Evolutionary conservation across 2,329 filamentous ascomycete species (phyloP).

Genomic region (Aspergillus neotritici): DNA sequence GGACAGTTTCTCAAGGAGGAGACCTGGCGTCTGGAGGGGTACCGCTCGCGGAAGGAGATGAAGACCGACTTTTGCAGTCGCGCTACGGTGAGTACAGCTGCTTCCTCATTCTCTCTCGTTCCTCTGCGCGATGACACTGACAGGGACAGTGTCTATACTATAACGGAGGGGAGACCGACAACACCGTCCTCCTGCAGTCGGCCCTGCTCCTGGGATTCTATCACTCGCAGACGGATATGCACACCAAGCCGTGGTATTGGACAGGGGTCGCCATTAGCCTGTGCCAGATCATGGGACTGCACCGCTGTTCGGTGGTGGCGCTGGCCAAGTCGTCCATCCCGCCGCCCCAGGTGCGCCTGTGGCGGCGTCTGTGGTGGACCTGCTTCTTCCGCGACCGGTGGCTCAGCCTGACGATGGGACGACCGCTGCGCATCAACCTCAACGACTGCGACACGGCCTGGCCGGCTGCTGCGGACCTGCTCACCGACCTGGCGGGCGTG

Average conservation of each 20-base stretch:
- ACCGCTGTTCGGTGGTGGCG: slow-evolving; percentile 25
- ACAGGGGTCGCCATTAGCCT: slow-evolving; percentile 42
- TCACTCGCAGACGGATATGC: slow-evolving; percentile 39
- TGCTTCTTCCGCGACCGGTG: slow-evolving; percentile 39
- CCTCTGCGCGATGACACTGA: not conserved
- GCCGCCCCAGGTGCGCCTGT: slow-evolving; percentile 22
- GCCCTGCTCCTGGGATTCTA: slow-evolving; percentile 41
- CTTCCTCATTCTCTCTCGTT: no score
- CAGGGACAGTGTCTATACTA: slow-evolving; percentile 20
- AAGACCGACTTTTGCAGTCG: slow-evolving; percentile 35
- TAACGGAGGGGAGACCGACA: slow-evolving; percentile 35
- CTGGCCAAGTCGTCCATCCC: slow-evolving; percentile 16
- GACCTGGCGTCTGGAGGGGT: slow-evolving; percentile 27
- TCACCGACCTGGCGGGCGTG: slow-evolving; percentile 18
- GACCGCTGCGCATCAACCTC: slow-evolving; percentile 37
- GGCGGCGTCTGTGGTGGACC: slow-evolving; percentile 40
- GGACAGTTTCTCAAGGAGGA: slow-evolving; percentile 21
- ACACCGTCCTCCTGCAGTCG: slow-evolving; percentile 40
- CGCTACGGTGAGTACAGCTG: slow-evolving; percentile 29
- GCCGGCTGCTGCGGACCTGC: slow-evolving; percentile 23
- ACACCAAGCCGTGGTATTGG: slow-evolving; percentile 44
- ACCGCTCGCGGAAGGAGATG: slow-evolving; percentile 29
- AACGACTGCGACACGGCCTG: slow-evolving; percentile 34
- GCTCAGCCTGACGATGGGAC: slow-evolving; percentile 36
- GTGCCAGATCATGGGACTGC: slow-evolving; percentile 41